Evolutionary conservation across 2,329 filamentous ascomycete species (phyloP).

Genomic region (Byssochlamys sp.): DNA sequence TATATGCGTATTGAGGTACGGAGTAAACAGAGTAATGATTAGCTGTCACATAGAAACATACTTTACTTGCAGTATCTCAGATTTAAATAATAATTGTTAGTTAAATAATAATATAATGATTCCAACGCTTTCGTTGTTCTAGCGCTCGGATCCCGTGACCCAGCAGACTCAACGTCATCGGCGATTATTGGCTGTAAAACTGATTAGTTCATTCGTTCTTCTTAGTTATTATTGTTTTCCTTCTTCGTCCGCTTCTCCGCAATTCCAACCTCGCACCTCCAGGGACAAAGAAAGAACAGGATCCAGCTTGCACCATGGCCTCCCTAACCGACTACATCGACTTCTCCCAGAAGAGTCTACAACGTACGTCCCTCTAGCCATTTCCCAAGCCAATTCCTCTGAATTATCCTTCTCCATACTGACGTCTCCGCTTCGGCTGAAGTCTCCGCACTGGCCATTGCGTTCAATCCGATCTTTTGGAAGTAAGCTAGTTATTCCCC

Average conservation of each 20-base stretch:
- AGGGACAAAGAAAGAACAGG: not conserved
- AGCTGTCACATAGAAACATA: no score
- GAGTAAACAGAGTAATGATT: no score
- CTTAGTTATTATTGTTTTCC: conserved; percentile 4
- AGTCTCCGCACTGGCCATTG: conserved; percentile 75
- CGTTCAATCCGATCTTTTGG: conserved; percentile 98
- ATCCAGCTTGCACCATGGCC: conserved; percentile 18
- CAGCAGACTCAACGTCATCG: no score
- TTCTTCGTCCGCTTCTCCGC: conserved; percentile 1
- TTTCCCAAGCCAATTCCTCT: not conserved
- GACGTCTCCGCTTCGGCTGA: conserved; percentile 3
- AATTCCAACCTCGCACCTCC: not conserved
- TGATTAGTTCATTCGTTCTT: no score
- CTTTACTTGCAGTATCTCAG: no score
- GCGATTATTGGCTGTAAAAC: no score
- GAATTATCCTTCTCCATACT: conserved; percentile 5
- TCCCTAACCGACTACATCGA: conserved; percentile 43
- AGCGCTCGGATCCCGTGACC: not conserved
- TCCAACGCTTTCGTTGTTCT: no score
- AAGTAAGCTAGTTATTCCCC: conserved; percentile 64
- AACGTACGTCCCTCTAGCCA: conserved; percentile 41
- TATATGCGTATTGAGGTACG: no score
- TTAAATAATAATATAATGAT: no score
- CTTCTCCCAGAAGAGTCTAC: conserved; percentile 56
- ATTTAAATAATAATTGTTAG: no score